Base-by-base conservation (phyloP, 305 asterid species). In the Fraxinus sp. region DNA sequence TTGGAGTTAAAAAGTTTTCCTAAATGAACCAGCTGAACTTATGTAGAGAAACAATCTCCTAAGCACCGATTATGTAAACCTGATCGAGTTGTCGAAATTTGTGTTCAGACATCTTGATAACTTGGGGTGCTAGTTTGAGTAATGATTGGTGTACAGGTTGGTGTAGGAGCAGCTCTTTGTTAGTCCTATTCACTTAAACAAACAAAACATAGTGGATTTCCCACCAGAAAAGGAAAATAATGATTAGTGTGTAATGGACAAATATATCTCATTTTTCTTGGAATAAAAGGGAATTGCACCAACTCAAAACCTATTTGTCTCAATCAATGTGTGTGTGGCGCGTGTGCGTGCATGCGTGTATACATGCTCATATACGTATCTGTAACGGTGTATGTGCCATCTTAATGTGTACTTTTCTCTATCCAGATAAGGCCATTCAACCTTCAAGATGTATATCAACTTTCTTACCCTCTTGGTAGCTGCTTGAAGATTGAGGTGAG, bases 171-270 rank as follows among this genome's bases (percentile, higher is more conserved):
- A 78, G 81, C 75, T 81, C 77, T 66, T 81, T 83, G 82, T 80
- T 78, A 57, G 87, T 87, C 82, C 82, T 79, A 83, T 52, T 81
- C 86, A 90, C 78, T 83, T 87, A 86, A 87, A 84, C 73, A 89
- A 85, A 86, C 84, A 85, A 85, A 87, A 84, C 81, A 33, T 80
- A 88, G 94, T 91, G 93, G 91, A 88, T 87, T 82, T 79, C 80
- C 91, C 90, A 89, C 89, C 87, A 83, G 68, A 72, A 83, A 82
- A 85, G 83, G 52, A 85, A 74, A 39, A 32, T 86, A 86, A 89
- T 87, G 79, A 85, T 91, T 57, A 57, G 79, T 84, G 64, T 78
- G 75, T 74, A 75, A 66, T 78, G 85, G 83, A 37, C 81, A 81
- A 68, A 85, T 78, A 13, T 81, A 80, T 78, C 49, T 85, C 85